Evolutionary conservation across 805 yeast species (phyloP).

Genomic region (Suhomyces sp.): DNA sequence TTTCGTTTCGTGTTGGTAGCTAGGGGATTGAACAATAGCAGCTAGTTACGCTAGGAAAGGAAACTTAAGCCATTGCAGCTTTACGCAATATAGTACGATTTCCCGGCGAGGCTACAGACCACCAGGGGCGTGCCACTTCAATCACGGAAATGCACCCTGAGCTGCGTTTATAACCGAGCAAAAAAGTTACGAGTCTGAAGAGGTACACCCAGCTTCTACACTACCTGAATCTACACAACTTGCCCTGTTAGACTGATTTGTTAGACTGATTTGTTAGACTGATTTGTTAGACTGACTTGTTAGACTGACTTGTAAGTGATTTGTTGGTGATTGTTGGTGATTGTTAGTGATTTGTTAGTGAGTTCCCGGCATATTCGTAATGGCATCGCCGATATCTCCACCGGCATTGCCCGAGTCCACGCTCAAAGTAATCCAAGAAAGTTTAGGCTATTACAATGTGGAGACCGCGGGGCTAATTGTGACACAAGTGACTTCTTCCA

Average conservation of each 20-base stretch:
- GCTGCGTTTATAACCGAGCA: not conserved
- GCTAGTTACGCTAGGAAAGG: not conserved
- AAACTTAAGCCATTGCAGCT: not conserved
- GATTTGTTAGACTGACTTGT: too few species aligned
- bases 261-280: too few species aligned
- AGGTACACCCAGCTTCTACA: too few species aligned
- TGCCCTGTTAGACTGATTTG: too few species aligned
- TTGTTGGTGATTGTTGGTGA: too few species aligned
- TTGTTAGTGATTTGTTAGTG: too few species aligned
- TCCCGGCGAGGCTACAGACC: not conserved
- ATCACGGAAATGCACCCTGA: not conserved
- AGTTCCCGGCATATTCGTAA: too few species aligned
- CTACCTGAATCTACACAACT: too few species aligned
- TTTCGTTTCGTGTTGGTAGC: not conserved
- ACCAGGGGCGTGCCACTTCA: not conserved
- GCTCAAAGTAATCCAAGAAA: not conserved
- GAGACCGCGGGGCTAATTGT: not conserved
- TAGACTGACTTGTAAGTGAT: too few species aligned
- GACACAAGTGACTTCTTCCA: not conserved
- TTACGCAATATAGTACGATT: not conserved
- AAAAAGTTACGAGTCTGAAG: too few species aligned
- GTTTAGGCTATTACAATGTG: not conserved
- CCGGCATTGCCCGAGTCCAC: constrained; percentile 2
- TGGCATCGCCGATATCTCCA: not conserved
- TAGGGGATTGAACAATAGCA: not conserved